phyloP scores from a whole-genome alignment of 768 basidiomycete species.

The Rhodosporidiobolus sp. region DNA sequence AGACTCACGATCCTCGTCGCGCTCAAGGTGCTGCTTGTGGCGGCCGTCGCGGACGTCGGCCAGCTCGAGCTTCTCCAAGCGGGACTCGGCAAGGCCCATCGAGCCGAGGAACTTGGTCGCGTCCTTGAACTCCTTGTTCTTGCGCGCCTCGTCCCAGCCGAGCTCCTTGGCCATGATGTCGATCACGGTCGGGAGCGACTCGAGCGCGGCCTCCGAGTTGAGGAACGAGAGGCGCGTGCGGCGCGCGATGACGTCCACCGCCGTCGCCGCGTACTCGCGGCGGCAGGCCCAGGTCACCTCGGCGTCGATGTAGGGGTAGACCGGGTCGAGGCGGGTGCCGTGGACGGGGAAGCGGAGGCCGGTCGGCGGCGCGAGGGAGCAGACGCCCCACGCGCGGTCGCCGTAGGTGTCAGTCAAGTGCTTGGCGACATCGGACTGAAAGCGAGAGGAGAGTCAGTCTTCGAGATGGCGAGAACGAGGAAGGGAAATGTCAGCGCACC shows the following conservation, averaged over 20 bases:
- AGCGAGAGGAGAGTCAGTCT: not conserved
- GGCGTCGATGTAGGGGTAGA: conserved; percentile 87
- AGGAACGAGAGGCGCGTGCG: conserved; percentile 85
- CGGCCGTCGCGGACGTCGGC: conserved; percentile 42
- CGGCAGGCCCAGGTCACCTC: conserved; percentile 66
- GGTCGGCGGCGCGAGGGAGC: conserved; percentile 71
- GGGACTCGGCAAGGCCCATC: conserved; percentile 68
- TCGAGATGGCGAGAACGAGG: not conserved
- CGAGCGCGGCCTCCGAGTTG: conserved; percentile 78
- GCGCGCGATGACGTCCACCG: conserved; percentile 86
- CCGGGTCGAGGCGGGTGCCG: conserved; percentile 65
- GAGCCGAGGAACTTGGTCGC: conserved; percentile 68
- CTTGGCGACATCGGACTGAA: conserved; percentile 83
- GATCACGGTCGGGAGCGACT: conserved; percentile 78
- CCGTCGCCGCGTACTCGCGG: conserved; percentile 88
- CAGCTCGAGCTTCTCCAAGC: conserved; percentile 38
- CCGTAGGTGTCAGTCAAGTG: conserved; percentile 93
- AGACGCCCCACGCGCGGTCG: conserved; percentile 93
- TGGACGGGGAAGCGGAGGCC: conserved; percentile 81
- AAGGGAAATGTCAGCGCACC: conserved; percentile 3
- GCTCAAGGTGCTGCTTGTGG: conserved; percentile 38
- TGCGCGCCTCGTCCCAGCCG: conserved; percentile 65
- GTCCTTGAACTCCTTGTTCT: conserved; percentile 60
- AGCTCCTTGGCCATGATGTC: conserved; percentile 88
- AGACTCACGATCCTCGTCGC: conserved; percentile 41